Base-by-base conservation (phyloP, 768 basidiomycete species). In the Hygrocybe coccinea region DNA sequence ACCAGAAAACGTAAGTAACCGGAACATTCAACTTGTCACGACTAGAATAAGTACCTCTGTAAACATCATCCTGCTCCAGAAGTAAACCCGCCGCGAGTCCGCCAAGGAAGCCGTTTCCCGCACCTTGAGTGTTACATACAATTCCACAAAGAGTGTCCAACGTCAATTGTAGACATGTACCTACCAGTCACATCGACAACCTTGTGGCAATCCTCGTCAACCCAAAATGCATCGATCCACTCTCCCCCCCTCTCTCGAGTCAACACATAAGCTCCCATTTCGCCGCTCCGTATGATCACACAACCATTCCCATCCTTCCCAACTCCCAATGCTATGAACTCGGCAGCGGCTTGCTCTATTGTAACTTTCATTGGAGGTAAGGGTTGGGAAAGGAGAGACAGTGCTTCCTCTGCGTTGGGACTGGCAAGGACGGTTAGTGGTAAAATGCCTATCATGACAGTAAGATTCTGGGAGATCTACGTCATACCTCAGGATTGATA, bases 101-200 rank as follows among this genome's bases (percentile, higher is more conserved):
- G 12, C 91, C 91, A 21, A 95, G 75, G 68, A 95, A 95, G 56
- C 83, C 79, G 67, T 95, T 95, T 14, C 93, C 93, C n/a, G 91
- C 92, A 43, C 93, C 90, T 91, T 59, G 21, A 55, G 33, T 14
- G 43, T 58, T 19, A 54, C 39, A 46, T n/a, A 17, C 46, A 55
- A 34, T 25, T 59, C 58, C 51, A 29, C 38, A 47, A 52, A 60
- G 54, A 53, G 56, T 41, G 52, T n/a, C 12, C 19, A 37, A 52
- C 8, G 47, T 17, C 54, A 38, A 21, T 38, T 3, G 41, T 50
- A 34, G 25, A 49, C 24, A 41, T 60, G 57, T 52, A 64, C 67
- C 61, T 58, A 84, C 89, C 92, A 59, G 91, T 95, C 22, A 92
- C 90, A 68, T 95, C 91, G 2, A 87, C 79, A 14, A 95, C 74